Conservation (phyloP, 2,329 filamentous ascomycete genomes). For the Aspergillus latus region DNA sequence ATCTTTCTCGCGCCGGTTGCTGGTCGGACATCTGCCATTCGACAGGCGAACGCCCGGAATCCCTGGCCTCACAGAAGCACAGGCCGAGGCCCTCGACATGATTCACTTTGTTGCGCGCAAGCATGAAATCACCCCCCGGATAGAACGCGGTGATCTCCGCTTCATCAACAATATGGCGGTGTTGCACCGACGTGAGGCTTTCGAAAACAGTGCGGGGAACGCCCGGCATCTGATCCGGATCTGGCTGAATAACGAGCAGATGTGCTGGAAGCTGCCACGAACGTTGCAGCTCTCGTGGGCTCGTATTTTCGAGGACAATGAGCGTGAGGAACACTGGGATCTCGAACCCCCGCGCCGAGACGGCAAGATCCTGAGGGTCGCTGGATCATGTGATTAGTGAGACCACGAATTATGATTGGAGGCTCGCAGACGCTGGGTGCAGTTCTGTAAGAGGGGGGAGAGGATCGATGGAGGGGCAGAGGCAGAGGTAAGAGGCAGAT, state of each 20-base stretch:
- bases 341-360: constrained; percentile 11
- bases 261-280: constrained; percentile 16
- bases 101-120: constrained; percentile 13
- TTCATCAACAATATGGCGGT: constrained; percentile 18
- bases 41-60: constrained; percentile 13
- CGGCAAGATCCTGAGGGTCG: constrained; percentile 15
- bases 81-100: constrained; percentile 14
- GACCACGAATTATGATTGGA: neutral
- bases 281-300: constrained; percentile 14
- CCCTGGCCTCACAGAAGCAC: constrained; percentile 14
- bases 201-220: constrained; percentile 10
- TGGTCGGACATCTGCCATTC: constrained; percentile 13
- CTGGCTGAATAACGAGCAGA: constrained; percentile 13
- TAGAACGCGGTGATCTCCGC: constrained; percentile 15
- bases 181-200: constrained; percentile 14
- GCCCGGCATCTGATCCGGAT: constrained; percentile 14
- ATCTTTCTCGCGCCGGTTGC: constrained; percentile 14
- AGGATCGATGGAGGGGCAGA: neutral
- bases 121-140: constrained; percentile 15
- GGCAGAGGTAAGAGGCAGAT: neutral
- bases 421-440: neutral
- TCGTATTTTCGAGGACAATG: constrained; percentile 14
- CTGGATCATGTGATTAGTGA: constrained; percentile 15
- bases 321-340: constrained; percentile 15
- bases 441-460: neutral